Percentiles rank a stretch among this genome's conserved stretches.
Conservation (phyloP, 805 yeast genomes). For the Saccharomycopsis sp. region DNA sequence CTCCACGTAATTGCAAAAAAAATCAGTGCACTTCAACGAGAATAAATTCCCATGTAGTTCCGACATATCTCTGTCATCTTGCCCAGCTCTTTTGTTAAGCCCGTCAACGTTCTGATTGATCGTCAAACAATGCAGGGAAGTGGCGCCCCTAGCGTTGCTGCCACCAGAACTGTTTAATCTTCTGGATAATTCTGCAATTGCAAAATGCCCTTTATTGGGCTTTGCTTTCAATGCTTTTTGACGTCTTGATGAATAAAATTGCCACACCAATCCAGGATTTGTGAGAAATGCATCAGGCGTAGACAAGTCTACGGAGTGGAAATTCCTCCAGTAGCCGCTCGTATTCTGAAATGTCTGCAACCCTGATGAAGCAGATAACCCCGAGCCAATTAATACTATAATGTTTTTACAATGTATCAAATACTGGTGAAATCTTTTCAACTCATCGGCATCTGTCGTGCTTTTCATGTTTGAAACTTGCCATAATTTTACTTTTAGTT, state of each 20-base stretch:
- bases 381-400: slow-evolving; percentile 74
- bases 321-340: slow-evolving; percentile 71
- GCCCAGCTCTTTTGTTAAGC: slow-evolving; percentile 58
- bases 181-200: slow-evolving; percentile 56
- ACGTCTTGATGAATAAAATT: slow-evolving; percentile 69
- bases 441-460: too few species aligned
- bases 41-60: slow-evolving; percentile 81
- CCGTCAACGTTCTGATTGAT: slow-evolving; percentile 86
- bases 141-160: too few species aligned
- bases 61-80: slow-evolving; percentile 42
- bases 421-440: slow-evolving; percentile 46
- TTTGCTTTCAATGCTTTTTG: slow-evolving; percentile 53
- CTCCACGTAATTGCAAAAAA: slow-evolving; percentile 59
- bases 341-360: slow-evolving; percentile 66
- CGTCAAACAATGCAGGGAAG: slow-evolving; percentile 54
- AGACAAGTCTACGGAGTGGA: slow-evolving; percentile 75
- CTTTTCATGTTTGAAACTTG: too few species aligned
- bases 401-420: slow-evolving; percentile 40
- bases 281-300: slow-evolving; percentile 84
- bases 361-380: slow-evolving; percentile 73
- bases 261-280: slow-evolving; percentile 89
- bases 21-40: slow-evolving; percentile 65
- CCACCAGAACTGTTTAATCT: slow-evolving; percentile 26
- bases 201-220: slow-evolving; percentile 71
- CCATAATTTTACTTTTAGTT: too few species aligned